These are phyloP conservation scores for Actinomortierella ambigua DNA, from an alignment of 371 early-diverging fungal genomes.

Conservation along the genomic window DNA sequence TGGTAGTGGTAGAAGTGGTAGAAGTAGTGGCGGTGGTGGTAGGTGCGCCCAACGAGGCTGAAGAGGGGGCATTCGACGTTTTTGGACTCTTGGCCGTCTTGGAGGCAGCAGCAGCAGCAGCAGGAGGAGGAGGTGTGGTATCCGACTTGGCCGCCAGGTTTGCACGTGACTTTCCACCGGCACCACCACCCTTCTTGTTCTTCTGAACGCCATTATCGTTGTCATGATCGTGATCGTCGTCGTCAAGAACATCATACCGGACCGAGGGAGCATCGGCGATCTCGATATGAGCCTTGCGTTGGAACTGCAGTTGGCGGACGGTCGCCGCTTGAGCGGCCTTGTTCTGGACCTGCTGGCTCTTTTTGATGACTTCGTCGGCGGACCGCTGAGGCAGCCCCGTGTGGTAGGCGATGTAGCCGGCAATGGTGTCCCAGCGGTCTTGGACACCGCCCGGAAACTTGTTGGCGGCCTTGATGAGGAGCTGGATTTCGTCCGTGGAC, in stretches of 20 bases:
- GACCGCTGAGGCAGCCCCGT: slow-evolving; percentile 49
- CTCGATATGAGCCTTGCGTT: slow-evolving; percentile 30
- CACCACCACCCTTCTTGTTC: slow-evolving; percentile 37
- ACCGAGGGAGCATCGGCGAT: slow-evolving; percentile 38
- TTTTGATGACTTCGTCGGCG: slow-evolving; percentile 56
- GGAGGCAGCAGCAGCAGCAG: neutral
- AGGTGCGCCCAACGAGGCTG: neutral
- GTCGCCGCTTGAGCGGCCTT: slow-evolving; percentile 40
- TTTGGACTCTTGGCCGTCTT: slow-evolving; percentile 5
- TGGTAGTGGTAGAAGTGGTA: slow-evolving; percentile 13
- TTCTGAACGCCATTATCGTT: slow-evolving; percentile 25
- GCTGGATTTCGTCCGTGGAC: slow-evolving; percentile 56
- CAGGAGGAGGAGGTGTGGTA: neutral
- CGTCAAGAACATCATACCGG: slow-evolving; percentile 40
- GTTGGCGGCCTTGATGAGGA: slow-evolving; percentile 64
- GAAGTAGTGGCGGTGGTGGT: slow-evolving; percentile 20
- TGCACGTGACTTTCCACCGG: slow-evolving; percentile 1
- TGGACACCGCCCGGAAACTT: slow-evolving; percentile 67
- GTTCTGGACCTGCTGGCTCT: slow-evolving; percentile 52
- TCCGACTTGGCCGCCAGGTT: slow-evolving; percentile 1
- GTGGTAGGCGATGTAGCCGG: slow-evolving; percentile 57
- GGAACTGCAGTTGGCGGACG: slow-evolving; percentile 46
- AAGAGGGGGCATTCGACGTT: slow-evolving; percentile 1
- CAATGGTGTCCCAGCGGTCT: slow-evolving; percentile 66
- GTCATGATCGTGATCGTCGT: slow-evolving; percentile 21